Conservation (phyloP, 139 green algal species). For the Micractinium sp. region DNA sequence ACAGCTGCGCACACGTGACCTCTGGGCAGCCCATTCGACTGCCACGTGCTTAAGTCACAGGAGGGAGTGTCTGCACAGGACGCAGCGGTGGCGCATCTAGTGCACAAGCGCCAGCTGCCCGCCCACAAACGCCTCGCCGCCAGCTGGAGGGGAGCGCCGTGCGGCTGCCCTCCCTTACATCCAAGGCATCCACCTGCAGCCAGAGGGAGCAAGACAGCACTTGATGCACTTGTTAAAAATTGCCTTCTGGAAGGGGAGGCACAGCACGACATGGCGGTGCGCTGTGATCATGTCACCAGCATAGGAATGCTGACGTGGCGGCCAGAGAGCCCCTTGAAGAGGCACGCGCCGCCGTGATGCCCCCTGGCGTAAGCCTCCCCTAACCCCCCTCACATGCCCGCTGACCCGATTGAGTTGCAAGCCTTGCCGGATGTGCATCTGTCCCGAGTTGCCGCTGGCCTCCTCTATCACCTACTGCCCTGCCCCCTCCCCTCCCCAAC, state of each 20-base stretch:
- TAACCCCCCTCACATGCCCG: no score
- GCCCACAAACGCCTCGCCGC: no score
- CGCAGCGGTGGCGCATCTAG: no score
- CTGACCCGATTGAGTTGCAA: no score
- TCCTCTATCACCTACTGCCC: not conserved
- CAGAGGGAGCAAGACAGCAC: not conserved
- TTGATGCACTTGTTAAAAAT: not conserved
- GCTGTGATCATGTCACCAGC: not conserved
- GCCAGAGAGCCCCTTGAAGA: not conserved
- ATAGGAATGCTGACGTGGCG: not conserved
- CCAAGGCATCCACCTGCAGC: slow-evolving; percentile 29
- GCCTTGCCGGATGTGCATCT: no score
- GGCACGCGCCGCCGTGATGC: not conserved
- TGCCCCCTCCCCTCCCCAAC: not conserved
- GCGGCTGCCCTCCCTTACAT: not conserved
- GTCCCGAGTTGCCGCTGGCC: not conserved
- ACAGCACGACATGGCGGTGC: not conserved
- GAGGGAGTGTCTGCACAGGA: no score
- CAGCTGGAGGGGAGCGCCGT: no score
- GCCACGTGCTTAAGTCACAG: no score
- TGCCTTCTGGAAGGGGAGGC: not conserved
- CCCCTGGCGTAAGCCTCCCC: no score
- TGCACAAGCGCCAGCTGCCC: no score
- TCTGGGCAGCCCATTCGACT: no score
- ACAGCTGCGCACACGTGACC: no score